Percentiles rank a stretch among this genome's conserved stretches.
phyloP scores from a whole-genome alignment of 192 early-diverging fungal genomes.

The Backusella circina region DNA sequence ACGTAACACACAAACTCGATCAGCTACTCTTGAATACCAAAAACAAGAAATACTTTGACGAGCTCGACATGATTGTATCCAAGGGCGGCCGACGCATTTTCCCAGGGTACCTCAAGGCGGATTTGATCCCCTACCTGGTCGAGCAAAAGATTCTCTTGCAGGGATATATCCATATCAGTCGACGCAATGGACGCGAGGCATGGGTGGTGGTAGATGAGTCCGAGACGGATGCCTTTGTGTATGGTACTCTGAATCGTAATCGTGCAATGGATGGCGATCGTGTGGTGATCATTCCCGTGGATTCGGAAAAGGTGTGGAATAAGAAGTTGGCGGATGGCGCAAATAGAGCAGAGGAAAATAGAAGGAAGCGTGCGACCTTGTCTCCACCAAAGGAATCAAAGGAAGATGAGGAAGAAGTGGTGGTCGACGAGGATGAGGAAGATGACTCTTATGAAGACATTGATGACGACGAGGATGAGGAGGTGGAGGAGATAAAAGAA shows the following conservation, averaged over 20 bases:
- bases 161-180: background rate
- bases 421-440: conserved; percentile 36
- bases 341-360: conserved; percentile 31
- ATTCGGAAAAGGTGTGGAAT: conserved; percentile 50
- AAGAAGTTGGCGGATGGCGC: conserved; percentile 37
- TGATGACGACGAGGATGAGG: conserved; percentile 22
- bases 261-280: conserved; percentile 79
- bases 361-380: conserved; percentile 29
- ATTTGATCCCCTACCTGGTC: background rate
- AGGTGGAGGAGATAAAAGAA: conserved; percentile 40
- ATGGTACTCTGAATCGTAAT: conserved; percentile 60
- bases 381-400: conserved; percentile 19
- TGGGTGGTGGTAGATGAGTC: conserved; percentile 72
- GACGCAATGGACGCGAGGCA: conserved; percentile 63
- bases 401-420: conserved; percentile 40
- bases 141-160: background rate
- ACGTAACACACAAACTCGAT: background rate
- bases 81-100: background rate
- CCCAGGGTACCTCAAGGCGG: background rate
- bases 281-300: conserved; percentile 63
- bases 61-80: background rate
- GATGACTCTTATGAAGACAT: conserved; percentile 44
- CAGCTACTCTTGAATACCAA: background rate
- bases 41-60: background rate
- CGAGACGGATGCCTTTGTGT: conserved; percentile 70